Evolutionary conservation across 768 basidiomycete genomes (phyloP), one percentile per base, ranked within the genome.

Genomic region (Hemileccinum rubropunctum): DNA sequence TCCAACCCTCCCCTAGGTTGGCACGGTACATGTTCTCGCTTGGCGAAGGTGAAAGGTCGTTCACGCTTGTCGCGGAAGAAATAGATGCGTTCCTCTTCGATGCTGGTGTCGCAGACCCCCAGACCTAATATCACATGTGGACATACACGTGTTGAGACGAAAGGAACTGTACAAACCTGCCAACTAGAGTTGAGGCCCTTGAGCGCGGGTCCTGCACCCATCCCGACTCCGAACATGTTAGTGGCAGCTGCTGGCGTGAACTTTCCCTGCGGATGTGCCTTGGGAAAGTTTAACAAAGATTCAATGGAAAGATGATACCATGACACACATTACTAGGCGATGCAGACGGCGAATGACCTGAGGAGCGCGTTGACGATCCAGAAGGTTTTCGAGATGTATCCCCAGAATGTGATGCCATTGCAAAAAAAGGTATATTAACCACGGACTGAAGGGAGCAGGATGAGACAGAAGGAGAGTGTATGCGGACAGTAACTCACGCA

Each of bases 341-440:
- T 42, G 72, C 71, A 34, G 80, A 70, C 0, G 86, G 84, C 3
- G 86, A 86, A 59, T 78, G 84, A 27, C 76, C 73, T 40, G 74
- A 72, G 42, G 85, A 85, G 51, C 78, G 82, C 15, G 78, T 77
- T n/a, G 85, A 83, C 23, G 86, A 84, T 48, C 78, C 80, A 30
- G 86, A 86, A 36, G 83, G 81, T 60, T 86, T 86, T 61, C 83
- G 80, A 20, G 83, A 76, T 38, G 77, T 72, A 57, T 75, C 71
- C 40, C 69, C 73, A 58, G 57, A 48, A 48, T 58, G 73, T 57
- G 65, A 67, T 58, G 53, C 58, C 65, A 70, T 74, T 44, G 52
- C 50, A 56, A 40, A 52, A 53, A 50, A 45, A 54, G 50, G 32
- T 59, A 58, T 56, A 58, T 61, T 61, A 62, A 64, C 58, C 62